Evolutionary conservation across 441 rosid genomes (phyloP), one percentile per base, ranked within the genome.

Genomic region (Pelargonium myrrhifolium): DNA sequence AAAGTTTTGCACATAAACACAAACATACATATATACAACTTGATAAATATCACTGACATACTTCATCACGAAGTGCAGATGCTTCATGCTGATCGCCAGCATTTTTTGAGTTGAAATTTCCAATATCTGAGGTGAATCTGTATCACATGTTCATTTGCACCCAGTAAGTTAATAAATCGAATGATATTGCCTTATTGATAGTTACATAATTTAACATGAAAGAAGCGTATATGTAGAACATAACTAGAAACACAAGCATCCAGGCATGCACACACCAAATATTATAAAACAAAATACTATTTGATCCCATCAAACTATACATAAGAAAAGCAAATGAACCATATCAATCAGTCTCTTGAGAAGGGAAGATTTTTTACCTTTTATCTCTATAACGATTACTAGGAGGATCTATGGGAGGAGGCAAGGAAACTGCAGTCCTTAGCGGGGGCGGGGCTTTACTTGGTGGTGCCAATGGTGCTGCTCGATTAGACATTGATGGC

Each of bases 21-120:
- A 39, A 58, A 12, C 37, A 59, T 24, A 11, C 37, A 21, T 21
- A 10, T 60, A 55, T 10, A 17, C 12, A 51, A 66, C 26, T 64
- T 42, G 63, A 35, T 21, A 51, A 21, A 31, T 42, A n/a, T 18
- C 66, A 65, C 45, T 24, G 58, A 56, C 77, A 24, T 80, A 88
- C 93, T 77, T 88, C 93, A 79, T 88, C 93, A 43, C 79, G 87
- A 62, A 88, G 89, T 22, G 87, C 85, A n/a, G 93, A 88, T 62
- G 87, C 85, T 69, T 82, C 87, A n/a, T 69, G 84, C 77, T 84
- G 83, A 65, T 78, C 83, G 65, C 81, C 84, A 18, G 72, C 43
- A 63, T 65, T 77, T 78, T 81, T 81, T 31, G 77, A 72, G 67
- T 62, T 73, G 68, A 81, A 66, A 18, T 78, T 67, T 64, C 76